phyloP scores from a whole-genome alignment of 257 asterid genomes.

The Schizonepeta tenuifolia region DNA sequence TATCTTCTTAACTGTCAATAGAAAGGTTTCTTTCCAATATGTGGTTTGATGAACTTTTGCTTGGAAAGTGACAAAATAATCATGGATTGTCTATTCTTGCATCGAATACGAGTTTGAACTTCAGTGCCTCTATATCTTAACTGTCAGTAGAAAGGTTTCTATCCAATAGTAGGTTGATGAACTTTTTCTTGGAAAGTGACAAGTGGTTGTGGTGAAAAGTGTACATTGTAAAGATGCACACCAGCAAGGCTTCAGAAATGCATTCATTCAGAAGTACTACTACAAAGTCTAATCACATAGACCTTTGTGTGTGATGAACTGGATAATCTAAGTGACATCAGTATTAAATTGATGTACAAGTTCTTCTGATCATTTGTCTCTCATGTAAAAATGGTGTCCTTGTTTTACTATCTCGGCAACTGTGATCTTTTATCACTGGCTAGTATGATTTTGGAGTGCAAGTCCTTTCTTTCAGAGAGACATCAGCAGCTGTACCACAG shows the following conservation, averaged over 20 bases:
- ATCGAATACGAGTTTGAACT: background rate
- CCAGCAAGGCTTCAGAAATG: background rate
- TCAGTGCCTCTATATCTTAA: background rate
- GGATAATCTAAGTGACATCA: background rate
- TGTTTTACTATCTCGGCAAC: background rate
- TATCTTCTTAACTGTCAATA: background rate
- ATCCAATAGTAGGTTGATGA: background rate
- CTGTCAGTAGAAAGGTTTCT: background rate
- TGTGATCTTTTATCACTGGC: background rate
- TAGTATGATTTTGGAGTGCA: background rate
- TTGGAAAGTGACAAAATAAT: background rate
- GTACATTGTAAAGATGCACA: background rate
- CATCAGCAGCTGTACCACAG: background rate
- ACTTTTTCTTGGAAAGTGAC: background rate
- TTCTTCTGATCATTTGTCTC: background rate
- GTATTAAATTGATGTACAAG: background rate
- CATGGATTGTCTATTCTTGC: background rate
- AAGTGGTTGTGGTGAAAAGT: background rate
- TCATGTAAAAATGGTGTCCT: background rate
- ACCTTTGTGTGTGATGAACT: background rate
- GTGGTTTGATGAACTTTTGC: background rate
- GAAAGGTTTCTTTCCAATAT: too few relatives aligned
- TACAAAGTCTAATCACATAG: background rate
- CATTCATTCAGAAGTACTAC: background rate
- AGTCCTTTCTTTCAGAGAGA: background rate